Evolutionary conservation across 345 rosid species (phyloP), one percentile per base, ranked within the genome.

Genomic region (Pistacia atlantica): DNA sequence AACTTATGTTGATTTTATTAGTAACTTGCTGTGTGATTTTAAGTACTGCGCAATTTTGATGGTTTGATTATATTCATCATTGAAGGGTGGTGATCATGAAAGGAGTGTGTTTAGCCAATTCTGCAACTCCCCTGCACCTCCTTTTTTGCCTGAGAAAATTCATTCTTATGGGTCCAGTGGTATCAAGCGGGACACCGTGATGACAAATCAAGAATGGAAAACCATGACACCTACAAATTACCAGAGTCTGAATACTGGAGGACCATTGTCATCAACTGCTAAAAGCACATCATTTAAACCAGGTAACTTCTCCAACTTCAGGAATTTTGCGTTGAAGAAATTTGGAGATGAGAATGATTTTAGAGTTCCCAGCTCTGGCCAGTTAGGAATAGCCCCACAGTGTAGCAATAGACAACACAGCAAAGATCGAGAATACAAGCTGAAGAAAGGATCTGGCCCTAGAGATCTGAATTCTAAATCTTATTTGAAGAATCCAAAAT

Each of bases 1-100:
- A 11, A 7, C 46, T 42, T 6, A 8, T 42, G 46, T 42, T 42
- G 9, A 42, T 5, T 42, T 42, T 42, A 8, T 5, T 42, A 0
- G 35, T 55, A 56, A 33, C n/a, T 10, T 55, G 42, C 38, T 67
- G 6, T 42, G 3, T 75, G 52, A 11, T 13, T 25, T 55, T 42
- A n/a, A 5, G 22, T 25, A 28, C 49, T 38, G 14, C 17, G 22
- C 48, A 8, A 37, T 33, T 64, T 67, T 12, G 33, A 48, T 42
- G 65, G 61, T 69, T 57, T 48, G 77, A 57, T 63, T n/a, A 17
- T 20, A 25, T 70, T 73, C 46, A 65, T 77, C 18, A 73, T 76
- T 65, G 71, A 68, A 91, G 93, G 84, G 79, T 55, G 86, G 79
- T 79, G 83, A 84, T 75, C 78, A 59, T 45, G 88, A 88, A 75